These are phyloP conservation scores for Penicillium sp. DNA, from an alignment of 2,329 filamentous ascomycete genomes.

Conservation along the genomic window DNA sequence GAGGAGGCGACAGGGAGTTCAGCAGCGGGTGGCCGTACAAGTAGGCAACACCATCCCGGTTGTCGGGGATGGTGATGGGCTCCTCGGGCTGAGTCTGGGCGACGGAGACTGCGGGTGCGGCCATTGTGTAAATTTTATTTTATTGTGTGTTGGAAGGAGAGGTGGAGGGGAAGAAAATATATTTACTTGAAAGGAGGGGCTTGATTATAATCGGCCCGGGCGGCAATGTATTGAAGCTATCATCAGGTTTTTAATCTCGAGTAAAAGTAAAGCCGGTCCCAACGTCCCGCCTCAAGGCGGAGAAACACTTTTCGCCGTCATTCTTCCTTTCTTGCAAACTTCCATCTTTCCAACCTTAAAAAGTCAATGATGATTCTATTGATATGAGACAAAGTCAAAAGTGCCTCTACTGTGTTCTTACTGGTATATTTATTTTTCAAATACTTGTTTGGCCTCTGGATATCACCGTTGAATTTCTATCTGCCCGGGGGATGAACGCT, in stretches of 20 bases:
- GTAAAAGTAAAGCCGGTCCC: slow-evolving; percentile 15
- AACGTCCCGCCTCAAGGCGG: slow-evolving; percentile 1
- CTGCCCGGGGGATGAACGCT: slow-evolving; percentile 1
- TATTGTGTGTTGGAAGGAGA: not conserved
- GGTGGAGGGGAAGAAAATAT: not conserved
- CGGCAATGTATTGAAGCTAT: slow-evolving; percentile 3
- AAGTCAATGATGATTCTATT: not conserved
- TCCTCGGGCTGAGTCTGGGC: slow-evolving; percentile 27
- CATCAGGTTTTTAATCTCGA: slow-evolving; percentile 6
- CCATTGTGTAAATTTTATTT: slow-evolving; percentile 17
- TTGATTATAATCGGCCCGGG: not conserved
- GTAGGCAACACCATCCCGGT: slow-evolving; percentile 53
- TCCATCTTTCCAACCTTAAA: not conserved
- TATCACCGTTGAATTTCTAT: not conserved
- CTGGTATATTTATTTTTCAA: not conserved
- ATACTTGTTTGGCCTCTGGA: not conserved
- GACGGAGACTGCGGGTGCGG: slow-evolving; percentile 17
- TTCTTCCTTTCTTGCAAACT: not conserved
- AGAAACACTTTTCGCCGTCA: slow-evolving; percentile 18
- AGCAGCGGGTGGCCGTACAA: slow-evolving; percentile 58
- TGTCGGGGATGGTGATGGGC: slow-evolving; percentile 30
- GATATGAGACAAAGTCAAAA: not conserved
- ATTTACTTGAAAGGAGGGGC: not conserved
- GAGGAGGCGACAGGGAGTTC: slow-evolving; percentile 56
- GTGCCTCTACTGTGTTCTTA: not conserved